These are phyloP conservation scores for Candida ponderosae DNA, from an alignment of 805 yeast genomes.

Conservation along the genomic window DNA sequence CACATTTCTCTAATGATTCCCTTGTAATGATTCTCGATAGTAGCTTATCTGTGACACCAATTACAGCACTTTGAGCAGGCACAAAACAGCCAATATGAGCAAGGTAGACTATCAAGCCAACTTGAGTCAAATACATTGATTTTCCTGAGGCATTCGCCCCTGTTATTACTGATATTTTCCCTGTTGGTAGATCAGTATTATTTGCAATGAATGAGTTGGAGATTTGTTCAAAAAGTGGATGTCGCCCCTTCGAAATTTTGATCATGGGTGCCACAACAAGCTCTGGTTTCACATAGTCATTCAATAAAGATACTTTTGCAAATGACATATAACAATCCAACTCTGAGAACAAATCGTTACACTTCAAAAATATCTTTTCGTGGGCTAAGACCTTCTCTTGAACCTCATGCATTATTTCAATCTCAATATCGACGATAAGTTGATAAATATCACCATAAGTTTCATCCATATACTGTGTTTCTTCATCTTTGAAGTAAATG, in stretches of 20 bases:
- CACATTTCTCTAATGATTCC: slow-evolving; percentile 31
- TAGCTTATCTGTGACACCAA: slow-evolving; percentile 41
- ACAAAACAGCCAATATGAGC: slow-evolving; percentile 50
- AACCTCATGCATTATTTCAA: slow-evolving; percentile 29
- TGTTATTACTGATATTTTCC: slow-evolving; percentile 28
- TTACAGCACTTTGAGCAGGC: slow-evolving; percentile 37
- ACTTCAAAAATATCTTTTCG: slow-evolving; percentile 7
- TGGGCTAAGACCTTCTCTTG: slow-evolving; percentile 16
- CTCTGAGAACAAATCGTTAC: slow-evolving; percentile 22
- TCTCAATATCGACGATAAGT: slow-evolving; percentile 30
- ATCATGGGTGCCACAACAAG: slow-evolving; percentile 19
- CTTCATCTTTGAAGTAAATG: slow-evolving; percentile 27
- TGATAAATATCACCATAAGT: slow-evolving; percentile 35
- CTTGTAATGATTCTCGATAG: slow-evolving; percentile 36
- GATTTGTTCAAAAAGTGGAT: slow-evolving; percentile 36
- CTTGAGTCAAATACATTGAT: slow-evolving; percentile 39
- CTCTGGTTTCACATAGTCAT: slow-evolving; percentile 25
- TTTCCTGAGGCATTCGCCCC: slow-evolving; percentile 49
- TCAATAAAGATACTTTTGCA: slow-evolving; percentile 21
- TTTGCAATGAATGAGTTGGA: slow-evolving; percentile 35
- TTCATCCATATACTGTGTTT: slow-evolving; percentile 25
- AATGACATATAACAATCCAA: slow-evolving; percentile 30
- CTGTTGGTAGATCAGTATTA: slow-evolving; percentile 24
- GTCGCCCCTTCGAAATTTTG: slow-evolving; percentile 34
- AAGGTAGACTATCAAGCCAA: slow-evolving; percentile 38